These are phyloP conservation scores for Kodamaea kakaduensis DNA, from an alignment of 805 yeast species.

Conservation along the genomic window DNA sequence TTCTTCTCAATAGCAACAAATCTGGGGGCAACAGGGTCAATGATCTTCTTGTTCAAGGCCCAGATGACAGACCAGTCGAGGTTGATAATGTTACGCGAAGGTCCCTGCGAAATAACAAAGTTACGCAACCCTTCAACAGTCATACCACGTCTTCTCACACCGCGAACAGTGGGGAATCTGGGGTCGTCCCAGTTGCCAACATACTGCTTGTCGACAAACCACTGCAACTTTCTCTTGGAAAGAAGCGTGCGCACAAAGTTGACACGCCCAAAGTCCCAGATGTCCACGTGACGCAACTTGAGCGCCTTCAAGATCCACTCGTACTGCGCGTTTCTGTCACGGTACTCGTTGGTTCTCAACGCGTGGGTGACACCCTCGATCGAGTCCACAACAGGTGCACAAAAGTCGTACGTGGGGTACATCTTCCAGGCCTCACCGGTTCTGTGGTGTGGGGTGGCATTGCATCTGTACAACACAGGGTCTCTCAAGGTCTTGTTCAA, in stretches of 20 bases:
- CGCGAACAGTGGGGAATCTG: constrained; percentile 98
- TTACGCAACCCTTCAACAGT: constrained; percentile 94
- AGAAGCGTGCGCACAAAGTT: constrained; percentile 93
- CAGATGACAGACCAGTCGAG: constrained; percentile 97
- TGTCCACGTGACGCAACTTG: constrained; percentile 82
- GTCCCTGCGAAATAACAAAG: constrained; percentile 94
- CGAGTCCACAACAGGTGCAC: constrained; percentile 95
- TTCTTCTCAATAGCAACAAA: constrained; percentile 70
- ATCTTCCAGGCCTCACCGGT: constrained; percentile 92
- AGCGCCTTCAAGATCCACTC: constrained; percentile 90
- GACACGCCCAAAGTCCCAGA: constrained; percentile 98
- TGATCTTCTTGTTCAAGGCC: constrained; percentile 95
- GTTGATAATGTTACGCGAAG: constrained; percentile 94
- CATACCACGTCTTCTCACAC: constrained; percentile 99
- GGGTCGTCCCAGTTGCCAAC: constrained; percentile 99
- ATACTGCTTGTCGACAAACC: constrained; percentile 92
- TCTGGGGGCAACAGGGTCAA: constrained; percentile 97
- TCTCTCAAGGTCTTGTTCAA: constrained; percentile 94
- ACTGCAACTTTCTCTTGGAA: constrained; percentile 96
- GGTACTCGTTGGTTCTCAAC: constrained; percentile 94
- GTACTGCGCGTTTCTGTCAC: constrained; percentile 98
- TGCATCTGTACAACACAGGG: constrained; percentile 97
- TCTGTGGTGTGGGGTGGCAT: constrained; percentile 96
- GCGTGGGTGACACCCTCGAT: constrained; percentile 98
- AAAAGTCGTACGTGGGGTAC: constrained; percentile 98